Evolutionary conservation across 345 rosid species (phyloP), one percentile per base, ranked within the genome.

Genomic region (Aethionema arabicum): DNA sequence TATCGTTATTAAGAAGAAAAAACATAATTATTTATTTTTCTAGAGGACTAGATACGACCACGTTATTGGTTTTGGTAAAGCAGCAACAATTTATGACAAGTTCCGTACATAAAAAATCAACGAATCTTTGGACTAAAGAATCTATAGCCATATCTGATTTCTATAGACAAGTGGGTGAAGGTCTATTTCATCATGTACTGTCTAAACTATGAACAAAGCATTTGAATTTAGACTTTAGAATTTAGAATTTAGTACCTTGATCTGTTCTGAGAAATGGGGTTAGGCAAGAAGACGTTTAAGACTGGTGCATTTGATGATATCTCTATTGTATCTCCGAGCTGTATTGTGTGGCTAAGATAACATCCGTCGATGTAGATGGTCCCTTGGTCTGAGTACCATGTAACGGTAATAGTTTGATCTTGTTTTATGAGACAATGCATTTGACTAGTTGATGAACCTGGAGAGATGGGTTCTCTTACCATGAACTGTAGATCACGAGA

Each of bases 381-480:
- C 38, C 98, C 95, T 54, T 80, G 81, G 69, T 82, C 76, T 21
- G 82, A 79, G 63, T 72, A 84, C 91, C 97, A 92, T 4, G 71
- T 46, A 37, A 79, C 75, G 11, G 79, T 82, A 87, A 87, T 66
- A 8, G 68, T 60, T 66, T 85, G 84, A 48, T 74, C 73, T 4
- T 79, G 55, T 76, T 76, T 77, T 4, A 92, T 60, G 7, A 72
- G 51, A 3, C 93, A 93, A 71, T 85, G 96, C 91, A 89, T 85
- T 40, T 74, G 66, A 46, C 61, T 16, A 35, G 84, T 46, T 15
- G 80, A 68, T 45, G 76, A 30, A 56, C 74, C 79, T 0, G 80
- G 83, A 44, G 79, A 66, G 70, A 91, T 86, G 13, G 98, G 96
- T 63, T 92, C 96, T 69, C 98, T 87, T 35, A 89, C 95, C 95